A percentile compares a stretch with the other conserved stretches of the same genome.
phyloP scores from a whole-genome alignment of 192 early-diverging fungal species.

The Gamsiella multidivaricata region DNA sequence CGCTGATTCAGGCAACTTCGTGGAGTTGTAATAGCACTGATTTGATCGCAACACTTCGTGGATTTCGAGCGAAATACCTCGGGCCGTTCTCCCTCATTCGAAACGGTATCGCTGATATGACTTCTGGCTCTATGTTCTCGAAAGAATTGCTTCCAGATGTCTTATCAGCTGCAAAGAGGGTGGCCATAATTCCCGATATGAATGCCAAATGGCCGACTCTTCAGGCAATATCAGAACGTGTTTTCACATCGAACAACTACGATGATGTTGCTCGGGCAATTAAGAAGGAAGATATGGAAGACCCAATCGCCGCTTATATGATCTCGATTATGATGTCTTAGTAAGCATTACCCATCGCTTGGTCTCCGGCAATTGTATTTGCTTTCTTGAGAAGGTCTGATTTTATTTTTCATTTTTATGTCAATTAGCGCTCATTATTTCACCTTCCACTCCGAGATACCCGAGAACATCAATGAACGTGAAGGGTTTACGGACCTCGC shows the following conservation, averaged over 20 bases:
- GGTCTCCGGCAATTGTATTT: not conserved
- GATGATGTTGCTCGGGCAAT: not conserved
- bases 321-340: not conserved
- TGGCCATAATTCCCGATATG: not conserved
- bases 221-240: not conserved
- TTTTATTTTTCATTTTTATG: not conserved
- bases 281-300: not conserved
- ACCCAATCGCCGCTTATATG: not conserved
- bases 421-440: constrained; percentile 14
- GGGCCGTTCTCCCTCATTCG: constrained; percentile 4
- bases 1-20: not conserved
- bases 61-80: not conserved
- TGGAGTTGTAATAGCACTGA: too few species aligned
- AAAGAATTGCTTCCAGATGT: constrained; percentile 6
- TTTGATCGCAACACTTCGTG: too few species aligned
- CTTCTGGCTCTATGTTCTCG: not conserved
- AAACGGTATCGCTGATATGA: constrained; percentile 6
- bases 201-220: not conserved
- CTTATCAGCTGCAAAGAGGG: not conserved
- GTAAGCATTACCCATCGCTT: not conserved
- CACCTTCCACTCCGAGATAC: not conserved
- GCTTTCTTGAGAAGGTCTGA: not conserved
- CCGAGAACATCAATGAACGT: constrained; percentile 4
- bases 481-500: constrained; percentile 4
- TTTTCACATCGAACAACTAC: constrained; percentile 1